Conservation (phyloP, 352 stramenopile genomes). For the Globisporangium alternatum region DNA sequence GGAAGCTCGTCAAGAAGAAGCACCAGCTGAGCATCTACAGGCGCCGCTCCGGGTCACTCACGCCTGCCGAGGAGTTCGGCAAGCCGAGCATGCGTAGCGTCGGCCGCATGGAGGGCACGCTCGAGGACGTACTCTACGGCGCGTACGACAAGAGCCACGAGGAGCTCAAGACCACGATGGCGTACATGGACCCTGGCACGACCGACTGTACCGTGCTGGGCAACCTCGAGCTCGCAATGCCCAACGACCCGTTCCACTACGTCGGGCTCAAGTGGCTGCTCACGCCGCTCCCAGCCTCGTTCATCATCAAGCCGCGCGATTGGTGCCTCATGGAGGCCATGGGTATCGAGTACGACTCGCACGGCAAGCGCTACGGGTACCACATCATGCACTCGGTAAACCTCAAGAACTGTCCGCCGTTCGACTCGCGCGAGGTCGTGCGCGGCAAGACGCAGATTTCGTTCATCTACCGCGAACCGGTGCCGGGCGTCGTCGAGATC, state of each 20-base stretch:
- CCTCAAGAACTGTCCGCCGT: slow-evolving; percentile 32
- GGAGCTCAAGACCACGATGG: slow-evolving; percentile 33
- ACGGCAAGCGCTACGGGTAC: slow-evolving; percentile 34
- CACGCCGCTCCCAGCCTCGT: slow-evolving; percentile 26
- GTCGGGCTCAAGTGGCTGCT: slow-evolving; percentile 49
- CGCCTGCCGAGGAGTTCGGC: not conserved
- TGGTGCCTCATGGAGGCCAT: slow-evolving; percentile 37
- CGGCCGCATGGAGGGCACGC: slow-evolving; percentile 36
- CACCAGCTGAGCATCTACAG: slow-evolving; percentile 39
- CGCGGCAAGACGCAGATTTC: slow-evolving; percentile 29
- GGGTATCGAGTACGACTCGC: slow-evolving; percentile 32
- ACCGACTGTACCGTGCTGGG: slow-evolving; percentile 38
- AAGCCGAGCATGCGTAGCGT: slow-evolving; percentile 33
- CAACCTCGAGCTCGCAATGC: slow-evolving; percentile 36
- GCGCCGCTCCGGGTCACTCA: slow-evolving; percentile 15
- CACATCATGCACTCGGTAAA: slow-evolving; percentile 43
- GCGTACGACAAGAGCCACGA: slow-evolving; percentile 33
- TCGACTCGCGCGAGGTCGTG: slow-evolving; percentile 23
- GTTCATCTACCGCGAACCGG: slow-evolving; percentile 36
- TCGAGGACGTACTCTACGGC: slow-evolving; percentile 51
- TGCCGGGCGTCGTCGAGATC: slow-evolving; percentile 35
- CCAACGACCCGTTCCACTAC: slow-evolving; percentile 40
- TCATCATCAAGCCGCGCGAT: slow-evolving; percentile 23
- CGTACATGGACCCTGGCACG: slow-evolving; percentile 23
- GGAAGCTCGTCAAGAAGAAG: slow-evolving; percentile 39